Conservation (phyloP, 805 yeast genomes). For the Yamadazyma phyllophila region DNA sequence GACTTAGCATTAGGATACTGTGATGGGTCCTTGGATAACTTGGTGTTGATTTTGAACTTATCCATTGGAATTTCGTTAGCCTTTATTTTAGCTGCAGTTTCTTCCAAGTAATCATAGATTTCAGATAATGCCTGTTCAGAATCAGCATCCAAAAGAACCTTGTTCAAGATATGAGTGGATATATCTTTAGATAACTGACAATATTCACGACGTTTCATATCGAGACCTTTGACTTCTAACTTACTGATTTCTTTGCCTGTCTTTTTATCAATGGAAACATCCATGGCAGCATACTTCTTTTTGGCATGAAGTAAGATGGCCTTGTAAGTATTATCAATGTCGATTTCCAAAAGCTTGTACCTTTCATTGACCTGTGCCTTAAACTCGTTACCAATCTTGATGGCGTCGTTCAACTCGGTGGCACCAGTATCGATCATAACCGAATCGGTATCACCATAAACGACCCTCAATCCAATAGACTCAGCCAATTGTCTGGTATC, state of each 20-base stretch:
- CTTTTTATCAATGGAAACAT: slow-evolving; percentile 46
- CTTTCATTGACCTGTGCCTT: slow-evolving; percentile 84
- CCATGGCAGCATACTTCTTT: slow-evolving; percentile 95
- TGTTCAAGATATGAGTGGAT: slow-evolving; percentile 70
- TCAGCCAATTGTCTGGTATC: slow-evolving; percentile 93
- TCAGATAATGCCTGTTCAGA: slow-evolving; percentile 72
- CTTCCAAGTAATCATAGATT: slow-evolving; percentile 69
- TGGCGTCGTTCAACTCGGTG: slow-evolving; percentile 65
- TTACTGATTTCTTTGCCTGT: slow-evolving; percentile 53
- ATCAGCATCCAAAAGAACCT: slow-evolving; percentile 68
- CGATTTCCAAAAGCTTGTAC: slow-evolving; percentile 84
- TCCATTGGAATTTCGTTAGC: slow-evolving; percentile 60
- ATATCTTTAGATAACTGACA: slow-evolving; percentile 90
- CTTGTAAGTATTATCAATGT: slow-evolving; percentile 90
- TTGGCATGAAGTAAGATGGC: slow-evolving; percentile 85
- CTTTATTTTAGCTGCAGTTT: slow-evolving; percentile 54
- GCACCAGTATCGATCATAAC: slow-evolving; percentile 96
- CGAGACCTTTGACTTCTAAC: slow-evolving; percentile 93
- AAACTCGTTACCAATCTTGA: slow-evolving; percentile 80
- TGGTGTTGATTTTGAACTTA: slow-evolving; percentile 79
- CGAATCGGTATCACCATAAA: slow-evolving; percentile 98
- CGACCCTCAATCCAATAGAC: slow-evolving; percentile 74
- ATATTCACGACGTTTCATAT: slow-evolving; percentile 94
- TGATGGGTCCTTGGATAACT: slow-evolving; percentile 82
- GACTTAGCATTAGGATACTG: slow-evolving; percentile 78